A percentile compares a stretch with the other conserved stretches of the same genome.
These are phyloP conservation scores for Neurospora pannonica DNA, from an alignment of 495 filamentous ascomycete genomes.

Conservation along the genomic window DNA sequence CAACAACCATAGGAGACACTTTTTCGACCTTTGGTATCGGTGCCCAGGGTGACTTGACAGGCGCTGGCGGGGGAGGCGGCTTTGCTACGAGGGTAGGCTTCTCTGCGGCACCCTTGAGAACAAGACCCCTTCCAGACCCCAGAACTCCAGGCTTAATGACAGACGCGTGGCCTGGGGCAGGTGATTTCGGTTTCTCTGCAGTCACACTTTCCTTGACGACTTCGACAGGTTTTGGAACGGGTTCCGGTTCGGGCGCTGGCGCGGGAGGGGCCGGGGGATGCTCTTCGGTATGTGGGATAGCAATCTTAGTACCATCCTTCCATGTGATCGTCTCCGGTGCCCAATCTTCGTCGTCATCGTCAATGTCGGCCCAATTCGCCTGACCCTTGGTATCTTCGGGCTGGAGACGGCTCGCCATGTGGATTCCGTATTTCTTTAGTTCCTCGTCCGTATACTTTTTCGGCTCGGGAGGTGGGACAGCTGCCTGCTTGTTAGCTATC, in stretches of 20 bases:
- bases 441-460: conserved; percentile 98
- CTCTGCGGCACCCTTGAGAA: conserved; percentile 59
- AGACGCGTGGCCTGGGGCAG: conserved; percentile 28
- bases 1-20: conserved; percentile 56
- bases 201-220: conserved; percentile 11
- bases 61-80: conserved; percentile 57
- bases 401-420: conserved; percentile 84
- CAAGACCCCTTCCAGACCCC: conserved; percentile 41
- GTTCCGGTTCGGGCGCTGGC: conserved; percentile 14
- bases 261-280: conserved; percentile 26
- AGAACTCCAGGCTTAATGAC: conserved; percentile 33
- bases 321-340: conserved; percentile 92
- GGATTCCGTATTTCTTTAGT: conserved; percentile 90
- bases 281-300: conserved; percentile 56
- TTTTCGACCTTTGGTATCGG: conserved; percentile 75
- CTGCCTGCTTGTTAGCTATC: conserved; percentile 29
- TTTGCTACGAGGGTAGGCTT: conserved; percentile 74
- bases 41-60: conserved; percentile 88
- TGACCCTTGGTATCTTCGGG: conserved; percentile 66
- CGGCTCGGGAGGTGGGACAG: conserved; percentile 64
- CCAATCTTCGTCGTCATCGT: conserved; percentile 98
- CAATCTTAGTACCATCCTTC: conserved; percentile 94
- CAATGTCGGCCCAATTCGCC: conserved; percentile 95
- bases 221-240: not conserved
- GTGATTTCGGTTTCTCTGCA: conserved; percentile 27